phyloP scores from a whole-genome alignment of 352 stramenopile species.

The Globisporangium alternatum region DNA sequence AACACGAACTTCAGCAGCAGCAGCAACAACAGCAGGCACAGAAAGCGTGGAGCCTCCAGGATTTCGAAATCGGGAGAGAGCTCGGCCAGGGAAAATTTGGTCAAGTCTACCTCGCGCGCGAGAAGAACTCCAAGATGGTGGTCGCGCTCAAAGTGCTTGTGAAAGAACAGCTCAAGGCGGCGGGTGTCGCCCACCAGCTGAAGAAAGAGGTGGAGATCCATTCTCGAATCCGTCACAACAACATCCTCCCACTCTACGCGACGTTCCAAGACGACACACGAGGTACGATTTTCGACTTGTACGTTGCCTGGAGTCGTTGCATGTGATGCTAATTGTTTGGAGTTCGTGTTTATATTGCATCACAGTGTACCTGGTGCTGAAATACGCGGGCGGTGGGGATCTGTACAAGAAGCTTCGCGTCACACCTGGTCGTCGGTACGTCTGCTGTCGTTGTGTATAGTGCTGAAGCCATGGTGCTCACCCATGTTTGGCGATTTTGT shows the following conservation, averaged over 20 bases:
- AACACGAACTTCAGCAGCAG: constrained; percentile 22
- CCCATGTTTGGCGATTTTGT: not conserved
- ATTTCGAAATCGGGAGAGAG: constrained; percentile 86
- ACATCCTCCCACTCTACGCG: constrained; percentile 86
- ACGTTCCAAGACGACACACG: constrained; percentile 79
- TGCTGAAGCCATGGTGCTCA: not conserved
- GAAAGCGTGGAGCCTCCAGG: constrained; percentile 77
- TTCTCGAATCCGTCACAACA: constrained; percentile 81
- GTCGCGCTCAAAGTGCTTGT: constrained; percentile 91
- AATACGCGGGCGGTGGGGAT: constrained; percentile 83
- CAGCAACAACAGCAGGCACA: constrained; percentile 18
- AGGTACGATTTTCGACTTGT: constrained; percentile 22
- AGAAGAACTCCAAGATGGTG: constrained; percentile 75
- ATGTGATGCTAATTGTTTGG: not conserved
- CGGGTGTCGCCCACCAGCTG: constrained; percentile 75
- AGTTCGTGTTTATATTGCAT: not conserved
- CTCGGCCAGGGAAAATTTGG: constrained; percentile 88
- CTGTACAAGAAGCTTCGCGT: constrained; percentile 75
- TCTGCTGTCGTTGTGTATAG: not conserved
- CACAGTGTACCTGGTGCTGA: constrained; percentile 85
- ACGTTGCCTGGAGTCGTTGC: not conserved
- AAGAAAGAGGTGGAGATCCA: constrained; percentile 92
- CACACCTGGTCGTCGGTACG: constrained; percentile 43
- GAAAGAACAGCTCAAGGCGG: constrained; percentile 77
- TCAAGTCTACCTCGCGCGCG: constrained; percentile 84